phyloP scores from a whole-genome alignment of 225 moss, liverwort and hornwort species.

The Climacium dendroides region DNA sequence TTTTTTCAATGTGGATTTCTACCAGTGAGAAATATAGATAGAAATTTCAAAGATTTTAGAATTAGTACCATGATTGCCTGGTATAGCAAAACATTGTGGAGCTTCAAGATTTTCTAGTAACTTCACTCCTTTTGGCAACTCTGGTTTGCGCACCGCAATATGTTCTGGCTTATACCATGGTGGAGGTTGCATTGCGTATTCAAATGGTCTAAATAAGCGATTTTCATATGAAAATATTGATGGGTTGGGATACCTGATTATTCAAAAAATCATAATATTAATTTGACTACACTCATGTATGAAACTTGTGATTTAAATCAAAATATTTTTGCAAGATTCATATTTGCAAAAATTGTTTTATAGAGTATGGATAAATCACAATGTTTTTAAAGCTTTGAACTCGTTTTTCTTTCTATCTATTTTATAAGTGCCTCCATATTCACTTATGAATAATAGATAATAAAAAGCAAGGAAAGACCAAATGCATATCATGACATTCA shows the following conservation, averaged over 20 bases:
- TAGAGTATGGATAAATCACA: background rate
- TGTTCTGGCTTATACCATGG: constrained; percentile 40
- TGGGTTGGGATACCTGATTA: constrained; percentile 43
- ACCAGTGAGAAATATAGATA: background rate
- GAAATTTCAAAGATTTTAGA: background rate
- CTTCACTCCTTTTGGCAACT: constrained; percentile 24
- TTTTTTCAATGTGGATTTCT: fast-evolving
- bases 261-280: background rate
- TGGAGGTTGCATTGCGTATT: constrained; percentile 50
- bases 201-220: constrained; percentile 42
- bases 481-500: background rate
- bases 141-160: constrained; percentile 31
- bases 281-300: background rate
- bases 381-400: too few relatives aligned
- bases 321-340: background rate
- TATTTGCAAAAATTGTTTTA: background rate
- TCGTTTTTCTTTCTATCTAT: background rate
- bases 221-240: constrained; percentile 30
- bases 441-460: background rate
- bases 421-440: background rate
- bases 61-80: constrained; percentile 35
- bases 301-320: background rate
- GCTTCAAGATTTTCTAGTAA: constrained; percentile 25
- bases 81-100: constrained; percentile 57
- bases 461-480: background rate